Conservation (phyloP, 2,329 filamentous ascomycete species). For the Aspergillus proliferans region DNA sequence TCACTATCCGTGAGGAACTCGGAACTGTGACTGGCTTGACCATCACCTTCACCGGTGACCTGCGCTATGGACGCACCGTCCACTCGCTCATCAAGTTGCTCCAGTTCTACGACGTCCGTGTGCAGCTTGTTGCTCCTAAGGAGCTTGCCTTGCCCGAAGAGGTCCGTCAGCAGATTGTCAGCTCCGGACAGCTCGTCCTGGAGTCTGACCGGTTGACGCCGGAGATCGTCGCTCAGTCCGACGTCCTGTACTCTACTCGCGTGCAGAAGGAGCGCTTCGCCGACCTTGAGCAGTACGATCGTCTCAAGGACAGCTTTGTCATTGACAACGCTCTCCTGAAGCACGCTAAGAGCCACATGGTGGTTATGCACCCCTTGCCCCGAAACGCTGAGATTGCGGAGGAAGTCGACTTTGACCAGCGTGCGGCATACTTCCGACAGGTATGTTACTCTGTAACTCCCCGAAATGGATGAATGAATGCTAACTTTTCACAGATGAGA, state of each 20-base stretch:
- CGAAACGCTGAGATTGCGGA: slow-evolving; percentile 88
- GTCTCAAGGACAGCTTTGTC: slow-evolving; percentile 79
- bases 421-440: slow-evolving; percentile 98
- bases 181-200: slow-evolving; percentile 67
- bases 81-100: slow-evolving; percentile 93
- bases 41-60: slow-evolving; percentile 91
- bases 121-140: slow-evolving; percentile 84
- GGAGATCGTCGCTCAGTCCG: slow-evolving; percentile 77
- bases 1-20: slow-evolving; percentile 95
- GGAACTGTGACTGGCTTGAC: slow-evolving; percentile 92
- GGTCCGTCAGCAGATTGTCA: slow-evolving; percentile 64
- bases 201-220: slow-evolving; percentile 76
- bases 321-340: slow-evolving; percentile 87
- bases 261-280: slow-evolving; percentile 95
- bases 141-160: slow-evolving; percentile 69
- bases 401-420: slow-evolving; percentile 95
- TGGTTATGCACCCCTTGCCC: slow-evolving; percentile 92
- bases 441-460: slow-evolving; percentile 51
- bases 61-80: slow-evolving; percentile 87
- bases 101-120: slow-evolving; percentile 87
- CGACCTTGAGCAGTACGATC: slow-evolving; percentile 73
- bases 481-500: slow-evolving; percentile 68
- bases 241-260: slow-evolving; percentile 94
- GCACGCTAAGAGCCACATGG: slow-evolving; percentile 85
- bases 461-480: slow-evolving; percentile 4